These are phyloP conservation scores for Lichtheimia ornata DNA, from an alignment of 371 early-diverging fungal genomes.

Conservation along the genomic window DNA sequence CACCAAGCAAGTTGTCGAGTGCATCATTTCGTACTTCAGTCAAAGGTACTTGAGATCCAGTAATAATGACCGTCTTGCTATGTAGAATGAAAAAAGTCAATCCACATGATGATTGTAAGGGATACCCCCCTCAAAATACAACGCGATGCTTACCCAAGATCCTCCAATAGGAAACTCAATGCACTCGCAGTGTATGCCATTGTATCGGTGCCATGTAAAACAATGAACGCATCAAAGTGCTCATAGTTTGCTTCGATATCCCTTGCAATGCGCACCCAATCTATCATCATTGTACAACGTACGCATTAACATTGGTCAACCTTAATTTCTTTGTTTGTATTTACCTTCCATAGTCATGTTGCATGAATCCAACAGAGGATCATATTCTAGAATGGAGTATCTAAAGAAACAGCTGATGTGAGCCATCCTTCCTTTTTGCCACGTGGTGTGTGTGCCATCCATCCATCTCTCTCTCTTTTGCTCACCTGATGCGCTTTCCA, in stretches of 20 bases:
- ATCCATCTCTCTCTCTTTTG: slow-evolving; percentile 7
- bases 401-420: slow-evolving; percentile 19
- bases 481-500: slow-evolving; percentile 85
- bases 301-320: not conserved
- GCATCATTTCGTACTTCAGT: slow-evolving; percentile 97
- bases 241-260: slow-evolving; percentile 95
- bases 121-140: too few relatives aligned
- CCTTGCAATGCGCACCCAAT: slow-evolving; percentile 94
- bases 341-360: slow-evolving; percentile 90
- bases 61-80: slow-evolving; percentile 95
- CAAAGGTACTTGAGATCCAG: slow-evolving; percentile 94
- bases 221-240: slow-evolving; percentile 90
- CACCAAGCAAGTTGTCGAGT: slow-evolving; percentile 92
- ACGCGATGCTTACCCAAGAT: slow-evolving; percentile 65
- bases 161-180: slow-evolving; percentile 94
- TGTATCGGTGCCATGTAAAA: slow-evolving; percentile 94
- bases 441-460: slow-evolving; percentile 1
- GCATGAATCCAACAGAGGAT: slow-evolving; percentile 90
- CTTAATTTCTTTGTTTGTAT: not conserved
- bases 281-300: slow-evolving; percentile 29
- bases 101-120: not conserved
- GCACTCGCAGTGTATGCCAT: slow-evolving; percentile 96
- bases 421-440: not conserved
- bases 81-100: not conserved
- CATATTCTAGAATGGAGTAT: slow-evolving; percentile 92